These are phyloP conservation scores for Cercospora sp. DNA, from an alignment of 2,329 filamentous ascomycete species.

Conservation along the genomic window DNA sequence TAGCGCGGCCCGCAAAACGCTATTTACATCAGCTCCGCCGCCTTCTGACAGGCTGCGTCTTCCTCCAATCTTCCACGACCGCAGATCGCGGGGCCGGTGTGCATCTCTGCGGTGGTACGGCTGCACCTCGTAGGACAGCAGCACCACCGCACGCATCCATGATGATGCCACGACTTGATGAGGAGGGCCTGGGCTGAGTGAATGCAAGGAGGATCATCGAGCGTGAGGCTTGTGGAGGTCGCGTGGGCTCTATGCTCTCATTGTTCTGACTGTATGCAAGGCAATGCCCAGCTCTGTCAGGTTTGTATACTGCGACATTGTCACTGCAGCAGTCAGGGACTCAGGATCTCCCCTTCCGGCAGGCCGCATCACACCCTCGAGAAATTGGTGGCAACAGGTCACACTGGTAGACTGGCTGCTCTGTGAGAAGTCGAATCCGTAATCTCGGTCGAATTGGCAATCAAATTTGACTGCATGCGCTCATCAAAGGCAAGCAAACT, in stretches of 20 bases:
- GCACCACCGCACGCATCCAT: not conserved
- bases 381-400: not conserved
- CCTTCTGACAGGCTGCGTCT: conserved; percentile 12
- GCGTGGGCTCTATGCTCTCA: not conserved
- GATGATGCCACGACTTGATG: conserved; percentile 13
- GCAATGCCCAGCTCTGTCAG: not conserved
- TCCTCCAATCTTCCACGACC: conserved; percentile 12
- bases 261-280: conserved; percentile 8
- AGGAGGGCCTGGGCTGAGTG: not conserved
- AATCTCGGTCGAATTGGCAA: conserved; percentile 11
- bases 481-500: not conserved
- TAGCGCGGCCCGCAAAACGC: conserved; percentile 9
- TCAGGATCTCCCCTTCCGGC: not conserved
- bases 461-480: conserved; percentile 1
- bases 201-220: conserved; percentile 1
- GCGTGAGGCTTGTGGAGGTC: conserved; percentile 4
- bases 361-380: not conserved
- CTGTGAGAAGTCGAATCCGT: not conserved
- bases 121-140: conserved; percentile 4
- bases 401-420: not conserved
- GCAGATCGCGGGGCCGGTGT: conserved; percentile 14
- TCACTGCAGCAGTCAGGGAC: not conserved
- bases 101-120: conserved; percentile 6
- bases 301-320: not conserved
- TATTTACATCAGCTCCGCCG: conserved; percentile 12